Percentiles rank a stretch among this genome's conserved stretches.
Conservation (phyloP, 345 rosid genomes). For the Moricandia moricandioides region DNA sequence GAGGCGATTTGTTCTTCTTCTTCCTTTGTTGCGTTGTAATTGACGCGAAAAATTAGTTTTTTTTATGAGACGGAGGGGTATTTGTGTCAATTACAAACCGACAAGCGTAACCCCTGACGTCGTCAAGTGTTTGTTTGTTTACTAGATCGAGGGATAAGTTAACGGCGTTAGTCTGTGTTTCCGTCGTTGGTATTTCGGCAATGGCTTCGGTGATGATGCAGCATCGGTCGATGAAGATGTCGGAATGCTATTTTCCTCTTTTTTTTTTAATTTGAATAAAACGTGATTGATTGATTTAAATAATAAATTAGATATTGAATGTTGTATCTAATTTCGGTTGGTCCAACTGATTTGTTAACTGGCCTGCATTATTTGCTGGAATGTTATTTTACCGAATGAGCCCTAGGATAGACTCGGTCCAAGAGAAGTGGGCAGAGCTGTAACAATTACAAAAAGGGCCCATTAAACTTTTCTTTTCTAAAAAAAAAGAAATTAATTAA, state of each 20-base stretch:
- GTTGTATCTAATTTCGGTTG: conserved; percentile 23
- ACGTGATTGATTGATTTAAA: neutral
- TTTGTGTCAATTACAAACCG: conserved; percentile 20
- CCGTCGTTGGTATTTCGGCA: neutral
- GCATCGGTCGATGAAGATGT: conserved; percentile 20
- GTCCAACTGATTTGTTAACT: conserved; percentile 32
- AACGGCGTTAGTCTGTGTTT: conserved; percentile 26
- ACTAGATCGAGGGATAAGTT: neutral
- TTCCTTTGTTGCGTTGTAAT: conserved; percentile 5
- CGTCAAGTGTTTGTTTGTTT: conserved; percentile 6
- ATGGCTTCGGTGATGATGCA: neutral
- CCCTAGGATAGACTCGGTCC: neutral
- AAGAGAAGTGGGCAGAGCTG: neutral
- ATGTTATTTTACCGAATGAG: neutral
- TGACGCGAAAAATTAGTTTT: conserved; percentile 9
- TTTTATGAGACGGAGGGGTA: conserved; percentile 10
- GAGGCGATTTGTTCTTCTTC: neutral
- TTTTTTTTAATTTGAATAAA: neutral
- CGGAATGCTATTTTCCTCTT: neutral
- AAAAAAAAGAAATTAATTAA: neutral
- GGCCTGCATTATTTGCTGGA: conserved; percentile 18
- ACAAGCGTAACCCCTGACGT: conserved; percentile 25
- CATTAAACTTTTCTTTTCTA: neutral
- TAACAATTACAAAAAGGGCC: neutral
- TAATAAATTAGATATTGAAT: neutral